phyloP scores from a whole-genome alignment of 805 yeast species.

The Kodamaea sagamina region DNA sequence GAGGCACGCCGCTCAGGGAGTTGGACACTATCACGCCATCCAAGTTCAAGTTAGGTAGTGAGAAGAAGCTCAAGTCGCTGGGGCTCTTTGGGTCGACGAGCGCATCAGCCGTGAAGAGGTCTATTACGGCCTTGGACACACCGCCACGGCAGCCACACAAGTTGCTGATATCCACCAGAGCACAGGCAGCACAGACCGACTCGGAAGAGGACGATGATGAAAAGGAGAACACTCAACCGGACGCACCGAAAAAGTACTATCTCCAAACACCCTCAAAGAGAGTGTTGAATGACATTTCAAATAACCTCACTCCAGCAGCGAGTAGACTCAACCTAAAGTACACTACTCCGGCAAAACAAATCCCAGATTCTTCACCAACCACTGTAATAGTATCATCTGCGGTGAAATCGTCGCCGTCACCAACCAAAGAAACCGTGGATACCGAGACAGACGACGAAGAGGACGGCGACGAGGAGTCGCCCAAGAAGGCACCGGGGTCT shows the following conservation, averaged over 20 bases:
- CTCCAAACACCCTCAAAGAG: slow-evolving; percentile 39
- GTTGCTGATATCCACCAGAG: slow-evolving; percentile 23
- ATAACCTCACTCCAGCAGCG: slow-evolving; percentile 21
- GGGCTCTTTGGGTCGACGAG: slow-evolving; percentile 4
- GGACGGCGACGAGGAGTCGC: slow-evolving; percentile 3
- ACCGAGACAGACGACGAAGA: slow-evolving; percentile 10
- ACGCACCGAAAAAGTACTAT: slow-evolving; percentile 13
- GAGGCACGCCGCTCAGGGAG: slow-evolving; percentile 33
- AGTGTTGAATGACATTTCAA: slow-evolving; percentile 28
- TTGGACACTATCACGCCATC: slow-evolving; percentile 45
- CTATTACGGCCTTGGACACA: slow-evolving; percentile 39
- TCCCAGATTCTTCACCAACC: slow-evolving; percentile 40
- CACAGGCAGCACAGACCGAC: slow-evolving; percentile 13
- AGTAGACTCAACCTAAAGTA: slow-evolving; percentile 6
- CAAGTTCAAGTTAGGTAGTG: slow-evolving; percentile 30
- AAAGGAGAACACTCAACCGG: slow-evolving; percentile 14
- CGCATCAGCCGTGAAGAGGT: slow-evolving; percentile 31
- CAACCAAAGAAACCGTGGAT: not conserved
- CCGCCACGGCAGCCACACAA: slow-evolving; percentile 40
- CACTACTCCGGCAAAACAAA: slow-evolving; percentile 10
- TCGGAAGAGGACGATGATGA: slow-evolving; percentile 20
- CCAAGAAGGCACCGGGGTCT: slow-evolving; percentile 7
- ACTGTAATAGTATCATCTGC: slow-evolving; percentile 36
- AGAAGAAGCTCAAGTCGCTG: slow-evolving; percentile 15
- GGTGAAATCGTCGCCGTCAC: slow-evolving; percentile 5